Evolutionary conservation across 2,329 filamentous ascomycete genomes (phyloP).

Genomic region (Dichotomopilus funicola): DNA sequence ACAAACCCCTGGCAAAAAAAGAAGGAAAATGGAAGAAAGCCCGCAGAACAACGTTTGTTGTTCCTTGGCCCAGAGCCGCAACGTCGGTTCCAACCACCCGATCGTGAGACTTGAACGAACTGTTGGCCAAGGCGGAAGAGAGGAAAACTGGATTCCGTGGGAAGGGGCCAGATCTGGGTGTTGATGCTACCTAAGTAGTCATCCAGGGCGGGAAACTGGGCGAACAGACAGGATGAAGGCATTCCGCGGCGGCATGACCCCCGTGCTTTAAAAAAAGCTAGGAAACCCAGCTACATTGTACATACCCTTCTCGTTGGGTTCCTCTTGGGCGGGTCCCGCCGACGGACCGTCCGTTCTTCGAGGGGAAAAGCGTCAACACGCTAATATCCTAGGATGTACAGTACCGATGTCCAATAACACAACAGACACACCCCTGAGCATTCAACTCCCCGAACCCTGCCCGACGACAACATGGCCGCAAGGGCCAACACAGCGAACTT

Average conservation of each 20-base stretch:
- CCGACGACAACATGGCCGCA: background rate
- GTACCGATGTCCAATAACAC: constrained; percentile 18
- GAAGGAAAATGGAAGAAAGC: background rate
- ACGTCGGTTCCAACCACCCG: constrained; percentile 19
- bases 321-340: background rate
- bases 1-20: background rate
- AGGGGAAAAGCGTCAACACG: constrained; percentile 1
- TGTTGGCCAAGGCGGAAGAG: constrained; percentile 12
- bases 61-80: constrained; percentile 18
- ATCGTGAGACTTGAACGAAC: constrained; percentile 9
- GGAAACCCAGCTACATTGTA: too few species aligned
- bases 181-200: constrained; percentile 17
- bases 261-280: constrained; percentile 7
- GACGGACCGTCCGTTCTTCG: constrained; percentile 1
- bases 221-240: background rate
- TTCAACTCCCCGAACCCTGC: constrained; percentile 5
- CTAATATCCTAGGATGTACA: constrained; percentile 13
- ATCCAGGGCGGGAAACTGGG: background rate
- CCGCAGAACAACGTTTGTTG: constrained; percentile 4
- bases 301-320: background rate
- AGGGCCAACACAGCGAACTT: background rate
- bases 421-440: background rate
- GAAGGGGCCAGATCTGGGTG: constrained; percentile 8
- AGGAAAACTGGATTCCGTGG: constrained; percentile 5
- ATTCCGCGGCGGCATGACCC: background rate